phyloP scores from a whole-genome alignment of 1,139 yeast genomes.

The Candida sanyaensis region DNA sequence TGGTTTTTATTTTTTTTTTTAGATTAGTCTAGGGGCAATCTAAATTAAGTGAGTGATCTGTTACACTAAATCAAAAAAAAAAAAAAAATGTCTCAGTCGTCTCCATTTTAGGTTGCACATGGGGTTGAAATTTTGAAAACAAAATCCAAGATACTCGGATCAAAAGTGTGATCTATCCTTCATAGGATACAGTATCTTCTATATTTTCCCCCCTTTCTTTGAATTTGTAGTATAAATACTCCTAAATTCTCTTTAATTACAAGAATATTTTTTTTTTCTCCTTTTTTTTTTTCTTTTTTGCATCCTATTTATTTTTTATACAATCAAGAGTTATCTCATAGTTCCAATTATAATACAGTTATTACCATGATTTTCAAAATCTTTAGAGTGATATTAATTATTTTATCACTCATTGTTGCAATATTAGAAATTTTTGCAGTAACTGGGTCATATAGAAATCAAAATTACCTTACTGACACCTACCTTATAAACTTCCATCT shows the following conservation, averaged over 20 bases:
- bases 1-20: no score
- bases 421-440: conserved; percentile 39
- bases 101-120: neutral
- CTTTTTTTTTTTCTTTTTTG: neutral
- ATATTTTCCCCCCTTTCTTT: neutral
- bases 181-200: neutral
- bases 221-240: neutral
- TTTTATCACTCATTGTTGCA: conserved; percentile 36
- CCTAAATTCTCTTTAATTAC: neutral
- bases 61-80: neutral
- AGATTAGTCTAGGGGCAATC: no score
- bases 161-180: neutral
- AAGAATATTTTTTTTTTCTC: neutral
- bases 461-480: conserved; percentile 34
- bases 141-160: no score
- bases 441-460: conserved; percentile 43
- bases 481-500: conserved; percentile 43
- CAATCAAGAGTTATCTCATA: neutral
- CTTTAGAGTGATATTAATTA: conserved; percentile 35
- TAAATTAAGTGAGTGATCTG: neutral
- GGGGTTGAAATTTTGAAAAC: neutral
- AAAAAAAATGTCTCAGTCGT: neutral
- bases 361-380: conserved; percentile 31
- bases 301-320: neutral
- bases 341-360: neutral